Percentiles rank a stretch among this genome's conserved stretches.
These are phyloP conservation scores for Galerina sulciceps DNA, from an alignment of 768 basidiomycete species.

Conservation along the genomic window DNA sequence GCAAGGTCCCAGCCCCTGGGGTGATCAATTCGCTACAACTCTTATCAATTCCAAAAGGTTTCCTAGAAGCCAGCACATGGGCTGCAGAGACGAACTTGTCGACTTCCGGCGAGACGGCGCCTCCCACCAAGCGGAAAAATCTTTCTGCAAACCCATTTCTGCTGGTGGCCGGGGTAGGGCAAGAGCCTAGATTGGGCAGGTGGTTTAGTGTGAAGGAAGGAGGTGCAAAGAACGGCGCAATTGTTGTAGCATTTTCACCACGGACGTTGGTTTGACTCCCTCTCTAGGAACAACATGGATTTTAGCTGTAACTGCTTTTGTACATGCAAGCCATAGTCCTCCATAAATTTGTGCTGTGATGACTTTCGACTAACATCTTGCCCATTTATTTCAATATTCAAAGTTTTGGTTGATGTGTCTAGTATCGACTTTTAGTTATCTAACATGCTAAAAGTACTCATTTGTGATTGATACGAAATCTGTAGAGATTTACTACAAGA, in stretches of 20 bases:
- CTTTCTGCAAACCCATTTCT: constrained; percentile 42
- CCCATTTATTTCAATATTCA: too few species aligned
- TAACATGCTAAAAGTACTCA: too few species aligned
- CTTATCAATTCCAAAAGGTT: constrained; percentile 54
- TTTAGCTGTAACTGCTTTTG: not conserved
- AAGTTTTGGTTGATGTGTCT: too few species aligned
- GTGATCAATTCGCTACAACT: constrained; percentile 92
- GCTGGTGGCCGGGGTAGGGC: constrained; percentile 80
- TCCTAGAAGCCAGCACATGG: constrained; percentile 45
- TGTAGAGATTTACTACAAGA: too few species aligned
- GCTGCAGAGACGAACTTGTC: constrained; percentile 17
- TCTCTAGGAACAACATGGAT: not conserved
- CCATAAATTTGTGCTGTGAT: not conserved
- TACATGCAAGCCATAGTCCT: too few species aligned
- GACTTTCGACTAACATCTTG: not conserved
- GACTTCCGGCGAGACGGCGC: not conserved
- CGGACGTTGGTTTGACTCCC: constrained; percentile 23
- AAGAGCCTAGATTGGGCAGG: constrained; percentile 88
- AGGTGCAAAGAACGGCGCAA: constrained; percentile 72
- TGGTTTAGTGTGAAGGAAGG: constrained; percentile 79
- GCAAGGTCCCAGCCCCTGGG: constrained; percentile 69
- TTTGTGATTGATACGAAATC: too few species aligned
- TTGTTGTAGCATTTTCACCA: constrained; percentile 44
- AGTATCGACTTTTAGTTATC: too few species aligned
- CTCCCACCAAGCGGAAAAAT: constrained; percentile 13